Conservation (phyloP, 495 filamentous ascomycete species). For the Parathielavia hyrcaniae region DNA sequence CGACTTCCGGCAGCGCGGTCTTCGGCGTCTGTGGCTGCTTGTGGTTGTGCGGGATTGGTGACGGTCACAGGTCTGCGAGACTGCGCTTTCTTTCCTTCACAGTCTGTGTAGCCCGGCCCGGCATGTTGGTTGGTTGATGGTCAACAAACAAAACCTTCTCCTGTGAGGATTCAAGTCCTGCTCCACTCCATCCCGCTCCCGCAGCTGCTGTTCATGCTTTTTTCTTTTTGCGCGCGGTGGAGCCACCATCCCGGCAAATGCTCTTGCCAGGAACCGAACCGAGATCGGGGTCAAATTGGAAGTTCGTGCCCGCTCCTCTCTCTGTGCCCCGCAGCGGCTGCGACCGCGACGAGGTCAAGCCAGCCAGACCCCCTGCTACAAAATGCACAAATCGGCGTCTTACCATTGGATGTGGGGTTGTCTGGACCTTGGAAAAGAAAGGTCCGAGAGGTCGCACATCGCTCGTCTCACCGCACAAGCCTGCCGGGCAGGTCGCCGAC, state of each 20-base stretch:
- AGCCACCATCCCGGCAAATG: neutral
- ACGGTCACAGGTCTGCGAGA: too few relatives aligned
- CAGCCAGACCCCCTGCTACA: neutral
- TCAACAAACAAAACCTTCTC: neutral
- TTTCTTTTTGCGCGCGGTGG: conserved; percentile 16
- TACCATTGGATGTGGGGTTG: neutral
- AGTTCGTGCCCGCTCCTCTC: neutral
- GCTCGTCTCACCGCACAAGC: neutral
- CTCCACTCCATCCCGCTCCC: neutral
- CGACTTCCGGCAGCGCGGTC: neutral
- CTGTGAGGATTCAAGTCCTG: neutral
- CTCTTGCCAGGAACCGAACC: conserved; percentile 3
- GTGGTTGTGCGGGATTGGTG: neutral
- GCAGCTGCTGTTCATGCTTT: conserved; percentile 4
- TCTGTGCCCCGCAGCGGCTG: conserved; percentile 12
- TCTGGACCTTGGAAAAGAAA: neutral
- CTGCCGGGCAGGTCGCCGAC: neutral
- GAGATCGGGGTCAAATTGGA: conserved; percentile 2
- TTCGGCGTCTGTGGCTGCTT: neutral
- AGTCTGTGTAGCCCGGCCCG: too few relatives aligned
- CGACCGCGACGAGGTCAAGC: conserved; percentile 8
- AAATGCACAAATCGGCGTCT: neutral
- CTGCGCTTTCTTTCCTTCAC: too few relatives aligned
- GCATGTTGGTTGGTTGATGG: too few relatives aligned
- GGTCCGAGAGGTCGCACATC: neutral